Evolutionary conservation across 345 rosid genomes (phyloP).

Genomic region (Schrenkiella parvula): DNA sequence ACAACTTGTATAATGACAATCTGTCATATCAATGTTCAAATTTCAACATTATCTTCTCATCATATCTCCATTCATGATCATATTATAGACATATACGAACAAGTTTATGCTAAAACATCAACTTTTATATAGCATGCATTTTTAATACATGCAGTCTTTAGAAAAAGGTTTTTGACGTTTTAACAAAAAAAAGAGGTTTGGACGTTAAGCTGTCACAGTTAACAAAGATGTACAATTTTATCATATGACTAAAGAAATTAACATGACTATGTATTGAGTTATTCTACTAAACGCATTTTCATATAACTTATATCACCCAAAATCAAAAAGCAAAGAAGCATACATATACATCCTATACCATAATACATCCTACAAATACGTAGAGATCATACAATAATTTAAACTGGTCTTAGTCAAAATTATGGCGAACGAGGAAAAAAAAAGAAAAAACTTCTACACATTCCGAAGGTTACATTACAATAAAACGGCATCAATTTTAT

Average conservation of each 20-base stretch:
- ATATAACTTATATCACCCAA: not conserved
- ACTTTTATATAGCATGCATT: not conserved
- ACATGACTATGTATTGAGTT: not conserved
- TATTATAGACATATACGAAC: constrained; percentile 8
- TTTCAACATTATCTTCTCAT: not conserved
- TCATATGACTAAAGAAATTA: not conserved
- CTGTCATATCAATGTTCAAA: not conserved
- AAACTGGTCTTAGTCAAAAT: too few species aligned
- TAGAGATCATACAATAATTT: too few species aligned
- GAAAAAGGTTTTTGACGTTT: too few species aligned
- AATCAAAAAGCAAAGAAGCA: too few species aligned
- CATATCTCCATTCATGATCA: not conserved
- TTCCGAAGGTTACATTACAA: too few species aligned
- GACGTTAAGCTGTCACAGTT: not conserved
- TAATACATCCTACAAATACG: too few species aligned
- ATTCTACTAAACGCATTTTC: not conserved
- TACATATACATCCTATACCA: too few species aligned
- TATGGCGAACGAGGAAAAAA: too few species aligned
- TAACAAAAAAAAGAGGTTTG: too few species aligned
- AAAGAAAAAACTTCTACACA: too few species aligned
- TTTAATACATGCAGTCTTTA: too few species aligned
- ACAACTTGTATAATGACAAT: not conserved
- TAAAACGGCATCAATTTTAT: not conserved
- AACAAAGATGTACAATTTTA: not conserved
- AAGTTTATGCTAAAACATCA: not conserved